Base-by-base conservation (phyloP, 2,329 filamentous ascomycete genomes). In the Rhinocladiella mackenziei region DNA sequence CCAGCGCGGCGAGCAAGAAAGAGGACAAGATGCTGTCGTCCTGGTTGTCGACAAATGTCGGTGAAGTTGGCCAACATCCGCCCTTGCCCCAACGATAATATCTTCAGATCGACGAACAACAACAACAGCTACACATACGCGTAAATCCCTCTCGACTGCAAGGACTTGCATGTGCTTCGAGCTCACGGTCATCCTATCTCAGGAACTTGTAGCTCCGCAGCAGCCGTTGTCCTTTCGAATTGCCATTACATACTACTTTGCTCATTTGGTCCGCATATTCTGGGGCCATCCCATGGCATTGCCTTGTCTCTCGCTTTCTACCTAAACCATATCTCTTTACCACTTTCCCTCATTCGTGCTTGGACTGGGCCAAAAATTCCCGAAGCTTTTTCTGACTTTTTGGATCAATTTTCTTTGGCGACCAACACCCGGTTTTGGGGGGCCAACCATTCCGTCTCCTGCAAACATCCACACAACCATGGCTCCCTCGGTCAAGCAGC, bases 401-500 rank as follows among this genome's bases (percentile, higher is more conserved):
- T n/a, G n/a, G n/a, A n/a, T n/a, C n/a, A n/a, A n/a, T 18, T 45
- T 46, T 45, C 43, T 37, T 25, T 39, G 37, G 26, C 13, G 25
- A 11, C 28, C 13, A 33, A 23, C n/a, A 5, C 26, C 13, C 17
- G 28, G 44, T 29, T 39, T 17, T 37, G 32, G 22, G 38, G 26
- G 11, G 17, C 33, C 22, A 17, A 32, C 19, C 13, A n/a, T n/a
- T n/a, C 25, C 18, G 8, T 28, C 14, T 7, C 17, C 10, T 18
- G 14, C 8, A 11, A 23, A 14, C 15, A 31, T 30, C 29, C 28
- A 8, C 30, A 22, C 15, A 26, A 40, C 23, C 15, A 86, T 86
- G 82, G 75, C 81, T 56, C 70, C 83, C 35, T 78, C 81, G 49
- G 78, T 83, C 47, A 95, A 94, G 70, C 89, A 94, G 70, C 78